Evolutionary conservation across 2,329 filamentous ascomycete genomes (phyloP).

Genomic region (Pseudogymnoascus sp.): DNA sequence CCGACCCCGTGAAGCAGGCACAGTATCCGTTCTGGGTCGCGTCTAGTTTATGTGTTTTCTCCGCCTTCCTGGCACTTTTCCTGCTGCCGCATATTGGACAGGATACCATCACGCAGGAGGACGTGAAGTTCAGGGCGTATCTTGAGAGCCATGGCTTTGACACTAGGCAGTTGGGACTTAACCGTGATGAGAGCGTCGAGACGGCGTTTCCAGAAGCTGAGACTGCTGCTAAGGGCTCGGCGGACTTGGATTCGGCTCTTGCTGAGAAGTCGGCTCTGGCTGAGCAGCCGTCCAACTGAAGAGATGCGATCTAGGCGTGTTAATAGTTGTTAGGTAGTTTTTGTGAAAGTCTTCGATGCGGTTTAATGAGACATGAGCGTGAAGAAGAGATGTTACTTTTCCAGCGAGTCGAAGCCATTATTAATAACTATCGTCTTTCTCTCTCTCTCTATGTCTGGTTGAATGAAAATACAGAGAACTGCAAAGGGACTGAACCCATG

Average conservation of each 20-base stretch:
- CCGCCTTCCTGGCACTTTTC: conserved; percentile 58
- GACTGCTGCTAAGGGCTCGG: not conserved
- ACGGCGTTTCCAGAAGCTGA: not conserved
- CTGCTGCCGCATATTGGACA: conserved; percentile 71
- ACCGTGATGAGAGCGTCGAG: conserved; percentile 17
- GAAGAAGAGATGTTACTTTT: not conserved
- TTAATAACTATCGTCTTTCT: not conserved
- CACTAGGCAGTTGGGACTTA: conserved; percentile 46
- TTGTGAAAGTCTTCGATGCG: not conserved
- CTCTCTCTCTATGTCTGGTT: not conserved
- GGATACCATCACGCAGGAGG: conserved; percentile 76
- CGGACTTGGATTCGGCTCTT: not conserved
- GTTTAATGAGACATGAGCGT: not conserved
- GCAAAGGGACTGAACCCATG: not conserved
- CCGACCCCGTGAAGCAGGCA: conserved; percentile 57
- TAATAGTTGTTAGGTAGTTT: not conserved
- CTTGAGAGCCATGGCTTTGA: conserved; percentile 71
- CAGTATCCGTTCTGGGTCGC: conserved; percentile 91
- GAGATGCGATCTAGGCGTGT: not conserved
- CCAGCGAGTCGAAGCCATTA: not conserved
- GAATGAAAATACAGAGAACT: not conserved
- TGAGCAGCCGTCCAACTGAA: not conserved
- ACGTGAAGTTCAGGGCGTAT: conserved; percentile 66
- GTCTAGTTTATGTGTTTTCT: conserved; percentile 67
- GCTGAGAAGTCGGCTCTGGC: not conserved